Base-by-base conservation (phyloP, 2,329 filamentous ascomycete species). In the Aspergillus latus region DNA sequence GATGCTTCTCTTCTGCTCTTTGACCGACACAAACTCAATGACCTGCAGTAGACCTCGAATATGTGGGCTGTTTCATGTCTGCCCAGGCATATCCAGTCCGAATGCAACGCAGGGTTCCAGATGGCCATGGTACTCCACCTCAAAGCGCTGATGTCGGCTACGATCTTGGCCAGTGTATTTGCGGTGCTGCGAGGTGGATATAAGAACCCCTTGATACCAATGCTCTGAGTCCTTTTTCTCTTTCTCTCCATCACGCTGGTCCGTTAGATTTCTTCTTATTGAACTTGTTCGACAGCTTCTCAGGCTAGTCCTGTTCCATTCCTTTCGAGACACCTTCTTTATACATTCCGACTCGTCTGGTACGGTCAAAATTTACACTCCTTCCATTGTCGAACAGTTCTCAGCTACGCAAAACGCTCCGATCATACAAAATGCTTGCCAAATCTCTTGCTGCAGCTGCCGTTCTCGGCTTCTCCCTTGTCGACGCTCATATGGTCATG, bases 401-500 rank as follows among this genome's bases (percentile, higher is more conserved):
- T 46, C 32, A 59, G 39, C 7, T 39, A 42, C 39, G 47, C 46
- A 44, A 62, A 60, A 59, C 51, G 56, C 52, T 56, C 52, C 52
- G 49, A 15, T 3, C 45, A 36, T 40, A 15, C 45, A 66, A 52
- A 42, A 72, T 74, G 71, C 64, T 70, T 57, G 62, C 61, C 64
- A 70, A 70, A 49, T 59, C 64, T 48, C 6, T 72, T 32, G 43
- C 70, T 21, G 58, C 63, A 48, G 72, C 83, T 67, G 77, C 79
- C 64, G 63, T 82, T 57, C 81, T 84, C 37, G 70, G 78, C 43
- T 80, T 82, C 64, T 76, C 84, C 59, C 64, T 83, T 53, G 83
- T 80, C 65, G 82, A 84, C 49, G 90, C 88, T 43, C 94, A 97
- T 74, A 88, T 97, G 81, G 76, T 82, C 40, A 87, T 97, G 80